phyloP scores from a whole-genome alignment of 129 eudicot genomes.

The Flaveria trinervia region DNA sequence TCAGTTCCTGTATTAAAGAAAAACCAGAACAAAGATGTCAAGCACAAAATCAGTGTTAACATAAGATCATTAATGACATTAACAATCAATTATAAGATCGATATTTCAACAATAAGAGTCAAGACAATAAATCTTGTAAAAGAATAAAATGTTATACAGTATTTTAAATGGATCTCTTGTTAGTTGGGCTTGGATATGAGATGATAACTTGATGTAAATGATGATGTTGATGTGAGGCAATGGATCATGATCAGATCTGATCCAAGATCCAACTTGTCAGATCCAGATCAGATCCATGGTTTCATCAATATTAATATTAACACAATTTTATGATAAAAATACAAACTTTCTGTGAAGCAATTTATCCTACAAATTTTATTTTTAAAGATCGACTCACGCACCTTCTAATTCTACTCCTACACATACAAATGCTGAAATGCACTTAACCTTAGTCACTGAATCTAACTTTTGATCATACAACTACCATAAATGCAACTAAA shows the following conservation, averaged over 20 bases:
- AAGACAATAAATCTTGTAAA: not conserved
- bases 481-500: not conserved
- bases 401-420: not conserved
- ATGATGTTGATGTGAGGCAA: conserved; percentile 17
- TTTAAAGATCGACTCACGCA: too few relatives aligned
- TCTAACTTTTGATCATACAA: not conserved
- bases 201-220: not conserved
- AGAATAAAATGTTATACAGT: not conserved
- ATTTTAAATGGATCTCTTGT: conserved; percentile 15
- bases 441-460: not conserved
- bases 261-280: conserved; percentile 34
- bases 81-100: not conserved
- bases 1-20: conserved; percentile 28
- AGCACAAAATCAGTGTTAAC: not conserved
- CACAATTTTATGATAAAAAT: conserved; percentile 1
- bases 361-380: not conserved
- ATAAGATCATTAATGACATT: not conserved
- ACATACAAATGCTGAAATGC: not conserved
- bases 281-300: conserved; percentile 41
- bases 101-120: not conserved
- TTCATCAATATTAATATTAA: conserved; percentile 4
- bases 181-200: conserved; percentile 9
- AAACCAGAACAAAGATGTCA: not conserved
- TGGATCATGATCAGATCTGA: conserved; percentile 31
- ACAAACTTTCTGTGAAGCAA: not conserved